A percentile compares a stretch with the other conserved stretches of the same genome.
These are phyloP conservation scores for Tinospora cordifolia DNA, from an alignment of 164 flowering plant genomes.

Conservation along the genomic window DNA sequence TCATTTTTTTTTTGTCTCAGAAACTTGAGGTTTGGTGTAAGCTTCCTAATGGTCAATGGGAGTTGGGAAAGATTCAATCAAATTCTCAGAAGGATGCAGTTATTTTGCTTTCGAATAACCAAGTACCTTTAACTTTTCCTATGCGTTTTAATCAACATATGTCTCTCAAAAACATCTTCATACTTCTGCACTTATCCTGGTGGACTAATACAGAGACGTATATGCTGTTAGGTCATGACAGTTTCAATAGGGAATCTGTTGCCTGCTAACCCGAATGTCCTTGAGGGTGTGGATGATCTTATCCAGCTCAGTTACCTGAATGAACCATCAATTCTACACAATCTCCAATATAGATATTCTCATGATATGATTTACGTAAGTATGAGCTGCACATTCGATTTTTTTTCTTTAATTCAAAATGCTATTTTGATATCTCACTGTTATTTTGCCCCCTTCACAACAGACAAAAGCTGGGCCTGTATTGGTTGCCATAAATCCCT, in stretches of 20 bases:
- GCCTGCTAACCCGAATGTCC: conserved; percentile 84
- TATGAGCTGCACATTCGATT: conserved; percentile 18
- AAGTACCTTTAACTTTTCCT: conserved; percentile 35
- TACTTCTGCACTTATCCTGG: no score
- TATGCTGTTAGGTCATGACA: conserved; percentile 45
- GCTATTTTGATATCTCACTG: background rate
- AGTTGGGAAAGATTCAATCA: conserved; percentile 65
- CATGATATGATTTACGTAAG: conserved; percentile 58
- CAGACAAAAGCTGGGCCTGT: conserved; percentile 97
- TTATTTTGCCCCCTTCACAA: conserved; percentile 11
- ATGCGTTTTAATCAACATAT: background rate
- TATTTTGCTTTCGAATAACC: conserved; percentile 56
- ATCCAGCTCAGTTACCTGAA: conserved; percentile 84
- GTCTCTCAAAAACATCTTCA: background rate
- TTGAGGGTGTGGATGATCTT: conserved; percentile 84
- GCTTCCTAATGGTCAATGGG: conserved; percentile 54
- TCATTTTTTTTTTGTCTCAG: conserved; percentile 35
- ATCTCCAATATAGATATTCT: conserved; percentile 62
- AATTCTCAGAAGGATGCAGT: conserved; percentile 48
- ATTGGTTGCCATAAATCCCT: conserved; percentile 88
- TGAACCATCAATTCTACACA: conserved; percentile 93
- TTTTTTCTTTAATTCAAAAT: background rate
- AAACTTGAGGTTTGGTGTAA: conserved; percentile 84
- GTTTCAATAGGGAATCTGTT: conserved; percentile 48
- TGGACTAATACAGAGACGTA: background rate